Base-by-base conservation (phyloP, 2,329 filamentous ascomycete genomes). In the Pseudogymnoascus sp. region DNA sequence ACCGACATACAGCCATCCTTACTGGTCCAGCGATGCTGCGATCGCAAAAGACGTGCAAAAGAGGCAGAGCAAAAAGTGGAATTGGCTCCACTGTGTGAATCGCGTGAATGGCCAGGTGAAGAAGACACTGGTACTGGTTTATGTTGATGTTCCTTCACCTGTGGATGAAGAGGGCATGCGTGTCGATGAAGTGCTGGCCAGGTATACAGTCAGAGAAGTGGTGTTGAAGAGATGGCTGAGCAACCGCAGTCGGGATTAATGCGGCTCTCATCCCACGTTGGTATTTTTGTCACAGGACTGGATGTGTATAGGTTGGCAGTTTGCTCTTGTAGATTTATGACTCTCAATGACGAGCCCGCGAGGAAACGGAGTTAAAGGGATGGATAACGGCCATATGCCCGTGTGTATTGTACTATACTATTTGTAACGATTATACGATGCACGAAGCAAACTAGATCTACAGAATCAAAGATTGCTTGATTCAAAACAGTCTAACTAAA, bases 71-170 rank as follows among this genome's bases (percentile, higher is more conserved):
- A 81, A 79, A 71, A 81, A 83, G 13, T 96, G 91, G 91, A 85
- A 88, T 71, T 93, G 90, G 90, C 79, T 98, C 61, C 93, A 97
- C 77, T 89, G 90, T 54, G 84, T 96, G 51, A 96, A 96, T 68
- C 85, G 95, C 7, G 93, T 98, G 14, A 86, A 98, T 70, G 88
- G 88, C 1, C 91, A 96, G 71, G 95, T 96, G 4, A 85, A 89
- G 73, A 99, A 99, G 81, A 96, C 87, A 60, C 75, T 99, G 69
- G 87, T 98, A 39, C 75, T 99, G 34, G 88, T 90, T 43, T 99
- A 97, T 73, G 93, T 99, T 11, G 93, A 98, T 68, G 82, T 99
- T 4, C 95, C 95, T 1, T 82, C 88, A 3, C 89, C 90, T 1
- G 71, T 80, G 14, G 75, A 76, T 37, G 79, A 79, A 14, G 71